These are phyloP conservation scores for Corniculantispora saksenae DNA, from an alignment of 2,329 filamentous ascomycete genomes.

Conservation along the genomic window DNA sequence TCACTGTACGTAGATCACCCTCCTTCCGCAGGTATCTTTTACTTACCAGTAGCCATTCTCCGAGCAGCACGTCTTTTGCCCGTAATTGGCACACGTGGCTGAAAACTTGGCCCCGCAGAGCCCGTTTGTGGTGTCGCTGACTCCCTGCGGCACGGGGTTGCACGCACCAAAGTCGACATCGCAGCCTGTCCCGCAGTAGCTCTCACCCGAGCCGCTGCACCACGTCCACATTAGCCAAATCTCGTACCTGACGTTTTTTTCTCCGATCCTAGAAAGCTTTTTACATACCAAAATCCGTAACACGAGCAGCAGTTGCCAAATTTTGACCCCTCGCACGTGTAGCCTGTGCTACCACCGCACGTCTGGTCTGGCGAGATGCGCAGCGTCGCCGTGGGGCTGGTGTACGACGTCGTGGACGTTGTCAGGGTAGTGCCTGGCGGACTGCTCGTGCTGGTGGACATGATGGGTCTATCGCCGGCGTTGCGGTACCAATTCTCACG, in stretches of 20 bases:
- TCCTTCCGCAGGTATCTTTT: too few species aligned
- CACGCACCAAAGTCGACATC: conserved; percentile 38
- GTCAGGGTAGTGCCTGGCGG: conserved; percentile 19
- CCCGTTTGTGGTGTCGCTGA: conserved; percentile 38
- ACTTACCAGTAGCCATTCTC: conserved; percentile 38
- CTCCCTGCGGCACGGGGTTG: conserved; percentile 24
- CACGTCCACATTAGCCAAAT: background rate
- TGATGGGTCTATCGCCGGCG: conserved; percentile 21
- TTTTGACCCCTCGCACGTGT: conserved; percentile 37
- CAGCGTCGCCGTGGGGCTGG: conserved; percentile 25
- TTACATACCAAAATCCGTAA: conserved; percentile 42
- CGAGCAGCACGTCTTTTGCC: conserved; percentile 39
- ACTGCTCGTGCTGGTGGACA: conserved; percentile 19
- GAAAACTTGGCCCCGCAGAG: conserved; percentile 35
- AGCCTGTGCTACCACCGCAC: conserved; percentile 37
- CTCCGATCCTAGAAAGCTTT: background rate
- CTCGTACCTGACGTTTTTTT: background rate
- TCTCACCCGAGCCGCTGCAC: conserved; percentile 32
- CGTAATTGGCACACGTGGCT: conserved; percentile 35
- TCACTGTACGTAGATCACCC: background rate
- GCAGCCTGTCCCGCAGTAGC: conserved; percentile 42
- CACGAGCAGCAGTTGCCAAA: conserved; percentile 43
- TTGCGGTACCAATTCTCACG: conserved; percentile 53
- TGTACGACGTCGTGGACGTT: conserved; percentile 17
- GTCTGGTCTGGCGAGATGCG: conserved; percentile 36